Conservation (phyloP, 306 rosid genomes). For the Fragaria ananassa region DNA sequence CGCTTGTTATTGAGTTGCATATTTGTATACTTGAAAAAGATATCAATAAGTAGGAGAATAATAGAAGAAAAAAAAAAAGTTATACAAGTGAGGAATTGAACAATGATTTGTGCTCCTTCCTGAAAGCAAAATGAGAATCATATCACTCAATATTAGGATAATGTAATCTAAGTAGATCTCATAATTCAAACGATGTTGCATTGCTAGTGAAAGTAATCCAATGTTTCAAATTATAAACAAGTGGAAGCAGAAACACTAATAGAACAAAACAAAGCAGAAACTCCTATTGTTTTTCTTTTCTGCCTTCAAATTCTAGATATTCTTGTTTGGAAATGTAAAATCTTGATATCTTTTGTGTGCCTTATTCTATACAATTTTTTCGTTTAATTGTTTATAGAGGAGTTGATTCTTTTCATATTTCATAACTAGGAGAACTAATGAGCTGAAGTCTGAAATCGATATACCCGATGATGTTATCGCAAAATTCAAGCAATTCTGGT, state of each 20-base stretch:
- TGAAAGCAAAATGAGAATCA: neutral
- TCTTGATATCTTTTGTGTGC: neutral
- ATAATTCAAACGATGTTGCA: neutral
- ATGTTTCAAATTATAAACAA: conserved; percentile 22
- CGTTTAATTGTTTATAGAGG: neutral
- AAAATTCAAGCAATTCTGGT: conserved; percentile 76
- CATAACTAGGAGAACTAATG: conserved; percentile 70
- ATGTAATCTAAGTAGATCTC: neutral
- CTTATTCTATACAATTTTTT: neutral
- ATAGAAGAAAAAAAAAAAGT: neutral
- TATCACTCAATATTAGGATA: neutral
- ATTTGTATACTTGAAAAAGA: neutral
- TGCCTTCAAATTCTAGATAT: neutral
- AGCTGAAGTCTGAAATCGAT: conserved; percentile 70
- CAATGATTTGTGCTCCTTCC: neutral
- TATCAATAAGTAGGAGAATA: neutral
- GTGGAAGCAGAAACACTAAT: neutral
- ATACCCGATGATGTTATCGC: conserved; percentile 55
- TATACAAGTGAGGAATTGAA: neutral
- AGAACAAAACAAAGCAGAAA: neutral
- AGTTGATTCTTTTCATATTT: conserved; percentile 16
- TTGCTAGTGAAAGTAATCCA: neutral
- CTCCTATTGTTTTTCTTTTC: neutral
- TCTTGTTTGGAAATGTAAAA: neutral
- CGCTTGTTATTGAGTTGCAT: neutral